phyloP scores from a whole-genome alignment of 2,329 filamentous ascomycete genomes.

The Sarocladium kiliense region DNA sequence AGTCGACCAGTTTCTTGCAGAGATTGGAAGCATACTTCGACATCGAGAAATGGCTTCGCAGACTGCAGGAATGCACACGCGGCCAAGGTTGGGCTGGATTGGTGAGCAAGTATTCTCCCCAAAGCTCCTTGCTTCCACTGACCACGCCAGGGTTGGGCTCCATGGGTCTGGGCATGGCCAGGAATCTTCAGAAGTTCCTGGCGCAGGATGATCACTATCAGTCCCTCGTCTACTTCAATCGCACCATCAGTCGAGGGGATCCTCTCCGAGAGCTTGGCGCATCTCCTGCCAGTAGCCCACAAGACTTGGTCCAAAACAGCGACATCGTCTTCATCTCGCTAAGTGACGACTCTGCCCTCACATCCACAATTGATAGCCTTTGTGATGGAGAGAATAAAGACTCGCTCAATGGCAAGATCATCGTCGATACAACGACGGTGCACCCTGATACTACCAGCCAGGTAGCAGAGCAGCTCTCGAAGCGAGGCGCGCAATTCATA shows the following conservation, averaged over 20 bases:
- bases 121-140: background rate
- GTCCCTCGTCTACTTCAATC: conserved; percentile 36
- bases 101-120: background rate
- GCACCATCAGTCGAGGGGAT: conserved; percentile 39
- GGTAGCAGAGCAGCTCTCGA: conserved; percentile 22
- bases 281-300: conserved; percentile 15
- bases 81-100: conserved; percentile 2
- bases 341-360: conserved; percentile 36
- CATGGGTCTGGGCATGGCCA: conserved; percentile 46
- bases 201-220: conserved; percentile 12
- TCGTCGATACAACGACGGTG: conserved; percentile 46
- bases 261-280: conserved; percentile 23
- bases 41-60: background rate
- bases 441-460: conserved; percentile 36
- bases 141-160: conserved; percentile 39
- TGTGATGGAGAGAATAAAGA: background rate
- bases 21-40: background rate
- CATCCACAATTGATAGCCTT: conserved; percentile 24
- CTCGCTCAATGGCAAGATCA: conserved; percentile 30
- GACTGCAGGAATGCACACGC: background rate
- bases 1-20: background rate
- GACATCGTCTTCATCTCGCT: conserved; percentile 35
- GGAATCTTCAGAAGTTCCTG: conserved; percentile 41
- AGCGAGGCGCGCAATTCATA: conserved; percentile 30
- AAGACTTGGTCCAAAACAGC: conserved; percentile 21